Conservation (phyloP, 257 asterid genomes). For the Solanum neorickii region DNA sequence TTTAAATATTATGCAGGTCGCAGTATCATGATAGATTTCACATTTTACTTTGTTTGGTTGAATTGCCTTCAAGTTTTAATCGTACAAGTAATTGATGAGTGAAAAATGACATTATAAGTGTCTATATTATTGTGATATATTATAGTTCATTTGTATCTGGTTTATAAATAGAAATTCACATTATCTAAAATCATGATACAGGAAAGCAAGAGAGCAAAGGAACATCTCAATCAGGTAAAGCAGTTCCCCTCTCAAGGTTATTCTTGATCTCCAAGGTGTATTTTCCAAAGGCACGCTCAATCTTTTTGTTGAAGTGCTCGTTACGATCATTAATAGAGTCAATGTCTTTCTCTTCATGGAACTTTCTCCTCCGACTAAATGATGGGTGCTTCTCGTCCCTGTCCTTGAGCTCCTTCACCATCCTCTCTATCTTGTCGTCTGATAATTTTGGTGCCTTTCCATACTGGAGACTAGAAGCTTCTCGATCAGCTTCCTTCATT, state of each 20-base stretch:
- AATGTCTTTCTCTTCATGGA: neutral
- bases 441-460: neutral
- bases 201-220: neutral
- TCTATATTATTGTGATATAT: neutral
- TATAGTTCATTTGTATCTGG: neutral
- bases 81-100: neutral
- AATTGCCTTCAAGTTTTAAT: slow-evolving; percentile 23
- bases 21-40: neutral
- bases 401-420: neutral
- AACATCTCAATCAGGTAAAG: neutral
- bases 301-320: neutral
- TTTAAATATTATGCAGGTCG: neutral
- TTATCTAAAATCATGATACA: neutral
- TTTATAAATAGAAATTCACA: neutral
- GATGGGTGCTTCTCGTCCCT: neutral
- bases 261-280: neutral
- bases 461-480: neutral
- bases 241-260: neutral
- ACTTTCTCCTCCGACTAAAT: neutral
- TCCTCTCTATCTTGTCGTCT: neutral
- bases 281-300: neutral
- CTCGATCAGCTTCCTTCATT: neutral
- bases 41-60: neutral
- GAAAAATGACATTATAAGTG: neutral
- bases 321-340: neutral